phyloP scores from a whole-genome alignment of 2,329 filamentous ascomycete species.

The Aspergillus sp. region DNA sequence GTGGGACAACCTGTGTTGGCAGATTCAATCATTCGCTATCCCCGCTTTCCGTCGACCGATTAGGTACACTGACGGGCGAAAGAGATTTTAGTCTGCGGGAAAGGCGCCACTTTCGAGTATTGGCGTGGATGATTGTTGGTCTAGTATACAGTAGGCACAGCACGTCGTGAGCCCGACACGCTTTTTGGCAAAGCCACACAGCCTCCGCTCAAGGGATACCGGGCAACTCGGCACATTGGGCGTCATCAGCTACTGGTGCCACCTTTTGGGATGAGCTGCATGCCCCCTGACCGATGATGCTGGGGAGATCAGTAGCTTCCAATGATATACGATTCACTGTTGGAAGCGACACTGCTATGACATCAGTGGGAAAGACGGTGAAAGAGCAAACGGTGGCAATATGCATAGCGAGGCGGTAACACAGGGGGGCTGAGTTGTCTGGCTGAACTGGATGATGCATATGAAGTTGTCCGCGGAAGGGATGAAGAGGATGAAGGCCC shows the following conservation, averaged over 20 bases:
- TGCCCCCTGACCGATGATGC: constrained; percentile 6
- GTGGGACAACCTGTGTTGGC: not conserved
- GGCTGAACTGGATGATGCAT: not conserved
- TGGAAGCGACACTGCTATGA: constrained; percentile 4
- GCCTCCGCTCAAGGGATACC: constrained; percentile 7
- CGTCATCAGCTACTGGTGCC: constrained; percentile 12
- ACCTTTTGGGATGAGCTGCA: constrained; percentile 9
- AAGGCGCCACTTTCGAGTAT: constrained; percentile 6
- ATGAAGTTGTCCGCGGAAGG: not conserved
- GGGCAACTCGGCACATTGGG: constrained; percentile 15
- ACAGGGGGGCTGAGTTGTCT: not conserved
- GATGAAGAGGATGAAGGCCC: not conserved
- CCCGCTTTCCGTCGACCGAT: not conserved
- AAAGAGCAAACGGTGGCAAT: constrained; percentile 8
- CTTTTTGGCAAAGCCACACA: constrained; percentile 12
- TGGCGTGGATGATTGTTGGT: constrained; percentile 1
- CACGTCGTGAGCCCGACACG: not conserved
- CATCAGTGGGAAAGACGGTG: constrained; percentile 10
- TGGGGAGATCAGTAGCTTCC: constrained; percentile 12
- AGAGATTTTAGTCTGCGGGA: constrained; percentile 5
- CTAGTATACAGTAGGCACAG: constrained; percentile 2
- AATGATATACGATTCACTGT: not conserved
- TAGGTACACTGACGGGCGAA: not conserved
- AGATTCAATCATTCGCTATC: not conserved
- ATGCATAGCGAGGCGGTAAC: not conserved